Percentiles rank a stretch among this genome's conserved stretches.
Evolutionary conservation across 768 basidiomycete species (phyloP).

Genomic region (Wakefieldia striispora): DNA sequence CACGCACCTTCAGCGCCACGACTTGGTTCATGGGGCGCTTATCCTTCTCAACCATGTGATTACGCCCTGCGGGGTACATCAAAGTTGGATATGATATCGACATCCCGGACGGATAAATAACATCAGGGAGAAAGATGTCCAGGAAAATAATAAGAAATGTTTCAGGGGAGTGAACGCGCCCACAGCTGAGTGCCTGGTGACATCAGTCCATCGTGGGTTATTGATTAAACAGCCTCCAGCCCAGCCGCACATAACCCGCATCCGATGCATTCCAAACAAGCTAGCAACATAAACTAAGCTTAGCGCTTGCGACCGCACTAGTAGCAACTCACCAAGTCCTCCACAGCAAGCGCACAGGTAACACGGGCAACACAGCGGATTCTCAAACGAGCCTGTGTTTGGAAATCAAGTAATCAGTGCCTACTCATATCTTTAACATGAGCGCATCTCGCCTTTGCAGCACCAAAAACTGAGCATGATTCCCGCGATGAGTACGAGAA

Average conservation of each 20-base stretch:
- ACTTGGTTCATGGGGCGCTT: background rate
- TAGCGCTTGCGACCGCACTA: background rate
- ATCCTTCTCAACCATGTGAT: background rate
- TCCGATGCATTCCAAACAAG: conserved; percentile 67
- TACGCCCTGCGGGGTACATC: background rate
- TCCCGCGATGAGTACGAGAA: conserved; percentile 51
- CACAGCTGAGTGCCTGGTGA: no score
- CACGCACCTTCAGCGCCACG: background rate
- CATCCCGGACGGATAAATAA: background rate
- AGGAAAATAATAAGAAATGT: background rate
- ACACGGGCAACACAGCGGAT: conserved; percentile 67
- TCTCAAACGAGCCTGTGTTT: conserved; percentile 49
- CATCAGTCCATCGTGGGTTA: no score
- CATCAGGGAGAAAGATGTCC: background rate
- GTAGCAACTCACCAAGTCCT: conserved; percentile 49
- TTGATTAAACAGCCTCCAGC: conserved; percentile 14
- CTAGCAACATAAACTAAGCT: conserved; percentile 32
- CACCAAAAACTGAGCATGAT: conserved; percentile 67
- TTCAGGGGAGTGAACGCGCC: no score
- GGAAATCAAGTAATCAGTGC: background rate
- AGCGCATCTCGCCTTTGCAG: conserved; percentile 45
- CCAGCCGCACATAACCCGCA: conserved; percentile 66
- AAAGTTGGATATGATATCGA: background rate
- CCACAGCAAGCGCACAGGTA: conserved; percentile 74
- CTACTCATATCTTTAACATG: background rate